Conservation (phyloP, 1,284 basidiomycete species). For the Irpex rosettiformis region DNA sequence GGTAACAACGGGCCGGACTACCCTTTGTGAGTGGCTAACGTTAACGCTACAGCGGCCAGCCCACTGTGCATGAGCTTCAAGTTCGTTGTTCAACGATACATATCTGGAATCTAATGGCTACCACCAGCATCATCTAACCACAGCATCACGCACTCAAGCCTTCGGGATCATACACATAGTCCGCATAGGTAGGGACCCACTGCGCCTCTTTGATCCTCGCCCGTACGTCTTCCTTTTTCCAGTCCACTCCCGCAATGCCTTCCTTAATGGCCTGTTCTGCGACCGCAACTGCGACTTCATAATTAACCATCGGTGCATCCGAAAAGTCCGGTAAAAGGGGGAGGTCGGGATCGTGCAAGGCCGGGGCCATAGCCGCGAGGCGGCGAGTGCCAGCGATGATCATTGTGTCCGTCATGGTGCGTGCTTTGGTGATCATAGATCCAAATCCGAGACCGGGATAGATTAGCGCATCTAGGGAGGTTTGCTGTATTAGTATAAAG, state of each 20-base stretch:
- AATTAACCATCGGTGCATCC: slow-evolving; percentile 66
- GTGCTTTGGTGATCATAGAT: slow-evolving; percentile 59
- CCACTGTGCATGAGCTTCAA: too few species aligned
- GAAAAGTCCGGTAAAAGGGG: slow-evolving; percentile 72
- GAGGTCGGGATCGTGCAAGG: slow-evolving; percentile 61
- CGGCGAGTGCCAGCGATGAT: slow-evolving; percentile 73
- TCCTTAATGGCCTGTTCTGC: slow-evolving; percentile 74
- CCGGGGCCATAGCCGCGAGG: slow-evolving; percentile 75
- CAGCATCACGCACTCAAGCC: slow-evolving; percentile 33
- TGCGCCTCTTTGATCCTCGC: slow-evolving; percentile 46
- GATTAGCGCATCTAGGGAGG: slow-evolving; percentile 58
- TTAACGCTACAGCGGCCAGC: too few species aligned
- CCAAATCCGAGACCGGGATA: slow-evolving; percentile 82
- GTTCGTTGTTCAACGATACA: too few species aligned
- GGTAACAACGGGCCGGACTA: too few species aligned
- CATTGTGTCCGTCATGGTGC: slow-evolving; percentile 69
- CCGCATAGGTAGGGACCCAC: slow-evolving; percentile 62
- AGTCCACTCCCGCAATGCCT: slow-evolving; percentile 53
- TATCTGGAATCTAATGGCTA: too few species aligned
- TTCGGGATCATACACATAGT: slow-evolving; percentile 60
- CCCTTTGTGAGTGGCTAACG: too few species aligned
- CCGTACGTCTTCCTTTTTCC: slow-evolving; percentile 52
- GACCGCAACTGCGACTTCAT: slow-evolving; percentile 77
- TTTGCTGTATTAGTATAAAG: not conserved
- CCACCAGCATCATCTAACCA: too few species aligned